Percentiles rank a stretch among this genome's conserved stretches.
These are phyloP conservation scores for Cairneyella variabilis DNA, from an alignment of 495 filamentous ascomycete species.

Conservation along the genomic window DNA sequence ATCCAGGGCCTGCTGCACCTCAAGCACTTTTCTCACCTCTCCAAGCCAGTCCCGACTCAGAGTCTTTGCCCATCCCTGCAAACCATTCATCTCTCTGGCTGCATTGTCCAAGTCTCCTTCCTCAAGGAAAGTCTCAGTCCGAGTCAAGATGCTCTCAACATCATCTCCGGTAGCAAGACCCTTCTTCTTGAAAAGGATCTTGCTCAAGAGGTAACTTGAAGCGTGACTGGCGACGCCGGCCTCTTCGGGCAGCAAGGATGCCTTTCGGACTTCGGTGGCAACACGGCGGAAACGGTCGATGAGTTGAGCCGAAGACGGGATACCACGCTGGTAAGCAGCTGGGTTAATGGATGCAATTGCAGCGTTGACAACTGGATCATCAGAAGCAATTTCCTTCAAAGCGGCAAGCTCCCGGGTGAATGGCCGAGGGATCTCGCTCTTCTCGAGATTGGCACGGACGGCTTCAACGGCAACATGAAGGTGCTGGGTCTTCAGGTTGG, in stretches of 20 bases:
- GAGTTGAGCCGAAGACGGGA: constrained; percentile 76
- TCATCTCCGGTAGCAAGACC: constrained; percentile 83
- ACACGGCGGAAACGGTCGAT: constrained; percentile 95
- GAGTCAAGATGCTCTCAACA: constrained; percentile 86
- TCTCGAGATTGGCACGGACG: constrained; percentile 76
- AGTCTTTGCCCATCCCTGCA: constrained; percentile 91
- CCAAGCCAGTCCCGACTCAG: constrained; percentile 88
- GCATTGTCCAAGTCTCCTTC: constrained; percentile 89
- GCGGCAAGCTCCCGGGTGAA: constrained; percentile 90
- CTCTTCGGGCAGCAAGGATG: constrained; percentile 82
- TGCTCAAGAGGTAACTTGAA: constrained; percentile 80
- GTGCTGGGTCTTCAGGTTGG: constrained; percentile 89
- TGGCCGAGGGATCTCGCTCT: constrained; percentile 67
- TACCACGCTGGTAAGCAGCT: constrained; percentile 85
- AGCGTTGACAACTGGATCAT: constrained; percentile 79
- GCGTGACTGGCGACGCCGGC: constrained; percentile 93
- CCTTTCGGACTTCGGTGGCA: constrained; percentile 91
- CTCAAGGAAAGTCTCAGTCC: constrained; percentile 84
- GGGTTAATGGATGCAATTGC: constrained; percentile 95
- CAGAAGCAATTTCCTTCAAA: constrained; percentile 82
- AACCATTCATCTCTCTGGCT: constrained; percentile 88
- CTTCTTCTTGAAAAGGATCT: constrained; percentile 90
- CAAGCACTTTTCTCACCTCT: constrained; percentile 83
- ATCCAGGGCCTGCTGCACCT: constrained; percentile 93
- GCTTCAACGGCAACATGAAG: constrained; percentile 93